phyloP scores from a whole-genome alignment of 345 rosid species.

The Kandelia obovata region DNA sequence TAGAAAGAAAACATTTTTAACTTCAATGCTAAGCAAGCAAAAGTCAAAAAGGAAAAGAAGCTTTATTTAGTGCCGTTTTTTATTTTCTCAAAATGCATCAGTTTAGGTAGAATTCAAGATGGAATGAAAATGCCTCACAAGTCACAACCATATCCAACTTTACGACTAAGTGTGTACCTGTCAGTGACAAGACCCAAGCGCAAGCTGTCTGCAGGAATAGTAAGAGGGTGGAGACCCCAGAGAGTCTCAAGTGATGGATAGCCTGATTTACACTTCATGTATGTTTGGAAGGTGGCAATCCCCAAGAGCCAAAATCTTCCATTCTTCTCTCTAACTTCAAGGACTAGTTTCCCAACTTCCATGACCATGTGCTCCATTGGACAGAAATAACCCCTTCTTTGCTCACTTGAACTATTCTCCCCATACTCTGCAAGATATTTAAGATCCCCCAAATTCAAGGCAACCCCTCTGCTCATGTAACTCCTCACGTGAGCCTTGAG shows the following conservation, averaged over 20 bases:
- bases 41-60: not conserved
- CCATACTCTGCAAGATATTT: conserved; percentile 56
- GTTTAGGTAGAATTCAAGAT: not conserved
- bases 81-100: not conserved
- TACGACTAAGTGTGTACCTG: conserved; percentile 46
- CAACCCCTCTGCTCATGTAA: conserved; percentile 44
- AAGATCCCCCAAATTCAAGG: conserved; percentile 75
- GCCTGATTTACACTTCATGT: conserved; percentile 69
- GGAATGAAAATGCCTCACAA: too few relatives aligned
- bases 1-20: conserved; percentile 10
- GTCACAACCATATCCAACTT: conserved; percentile 10
- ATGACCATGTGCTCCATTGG: conserved; percentile 63
- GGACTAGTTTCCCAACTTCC: conserved; percentile 65
- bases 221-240: conserved; percentile 66
- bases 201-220: conserved; percentile 65
- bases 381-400: conserved; percentile 28
- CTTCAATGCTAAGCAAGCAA: conserved; percentile 7
- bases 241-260: conserved; percentile 61
- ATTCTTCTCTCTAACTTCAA: conserved; percentile 41
- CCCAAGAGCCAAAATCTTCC: conserved; percentile 76
- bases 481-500: conserved; percentile 41
- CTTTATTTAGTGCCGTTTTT: conserved; percentile 1
- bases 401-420: conserved; percentile 26
- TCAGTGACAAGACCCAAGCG: conserved; percentile 68
- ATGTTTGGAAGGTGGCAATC: conserved; percentile 72